phyloP scores from a whole-genome alignment of 192 early-diverging fungal species.

The Entomortierella chlamydospora region DNA sequence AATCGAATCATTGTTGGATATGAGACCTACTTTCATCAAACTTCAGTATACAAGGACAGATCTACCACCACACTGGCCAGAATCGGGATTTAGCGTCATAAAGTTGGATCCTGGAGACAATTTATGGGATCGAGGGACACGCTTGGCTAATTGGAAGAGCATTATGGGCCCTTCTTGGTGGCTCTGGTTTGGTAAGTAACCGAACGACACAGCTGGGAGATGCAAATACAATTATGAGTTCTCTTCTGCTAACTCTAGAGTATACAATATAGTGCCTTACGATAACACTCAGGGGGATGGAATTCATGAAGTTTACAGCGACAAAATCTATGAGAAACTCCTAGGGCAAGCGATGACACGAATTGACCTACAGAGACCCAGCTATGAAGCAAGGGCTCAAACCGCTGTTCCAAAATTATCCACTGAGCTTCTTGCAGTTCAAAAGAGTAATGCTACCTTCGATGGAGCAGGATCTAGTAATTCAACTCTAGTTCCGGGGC shows the following conservation, averaged over 20 bases:
- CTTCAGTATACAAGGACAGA: constrained; percentile 40
- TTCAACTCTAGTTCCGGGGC: constrained; percentile 8
- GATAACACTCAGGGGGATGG: constrained; percentile 44
- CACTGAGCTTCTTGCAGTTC: no score
- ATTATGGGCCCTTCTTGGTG: constrained; percentile 61
- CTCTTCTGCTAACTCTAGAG: not conserved
- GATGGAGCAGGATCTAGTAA: constrained; percentile 19
- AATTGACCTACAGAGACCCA: not conserved
- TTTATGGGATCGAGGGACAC: constrained; percentile 57
- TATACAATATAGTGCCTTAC: constrained; percentile 22
- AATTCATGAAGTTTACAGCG: constrained; percentile 38
- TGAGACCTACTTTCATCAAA: constrained; percentile 25
- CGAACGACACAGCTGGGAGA: no score
- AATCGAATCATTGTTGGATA: constrained; percentile 58
- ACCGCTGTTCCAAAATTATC: not conserved
- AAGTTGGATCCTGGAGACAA: constrained; percentile 50
- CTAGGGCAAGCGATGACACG: constrained; percentile 13
- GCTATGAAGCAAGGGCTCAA: not conserved
- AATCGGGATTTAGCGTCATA: constrained; percentile 37
- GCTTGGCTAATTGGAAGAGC: constrained; percentile 58
- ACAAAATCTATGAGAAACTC: constrained; percentile 13
- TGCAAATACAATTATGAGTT: not conserved
- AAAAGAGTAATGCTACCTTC: not conserved
- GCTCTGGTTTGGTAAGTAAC: constrained; percentile 63
- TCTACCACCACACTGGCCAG: constrained; percentile 18